Conservation (phyloP, 1,284 basidiomycete genomes). For the Coniophora puteana region DNA sequence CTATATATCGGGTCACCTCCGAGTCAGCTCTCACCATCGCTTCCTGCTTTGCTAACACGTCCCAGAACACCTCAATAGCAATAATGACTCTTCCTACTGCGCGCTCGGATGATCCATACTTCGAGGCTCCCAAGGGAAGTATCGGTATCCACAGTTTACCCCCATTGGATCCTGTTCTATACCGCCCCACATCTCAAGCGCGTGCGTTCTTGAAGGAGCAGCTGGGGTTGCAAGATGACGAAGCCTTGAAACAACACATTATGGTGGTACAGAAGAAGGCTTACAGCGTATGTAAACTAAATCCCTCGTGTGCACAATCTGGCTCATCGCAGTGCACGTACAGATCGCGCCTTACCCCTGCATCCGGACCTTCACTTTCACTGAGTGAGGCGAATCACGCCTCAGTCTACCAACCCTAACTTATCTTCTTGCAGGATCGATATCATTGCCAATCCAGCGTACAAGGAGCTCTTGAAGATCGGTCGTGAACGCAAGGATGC, state of each 20-base stretch:
- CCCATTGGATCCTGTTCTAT: slow-evolving; percentile 5
- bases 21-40: no score
- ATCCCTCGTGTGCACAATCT: no score
- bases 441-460: slow-evolving; percentile 16
- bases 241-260: slow-evolving; percentile 14
- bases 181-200: slow-evolving; percentile 5
- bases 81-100: no score
- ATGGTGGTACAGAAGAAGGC: slow-evolving; percentile 19
- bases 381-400: slow-evolving; percentile 5
- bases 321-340: no score
- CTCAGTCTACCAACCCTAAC: neutral
- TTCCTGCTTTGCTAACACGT: no score
- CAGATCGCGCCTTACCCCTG: slow-evolving; percentile 20
- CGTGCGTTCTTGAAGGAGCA: slow-evolving; percentile 14
- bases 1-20: no score
- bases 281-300: slow-evolving; percentile 14
- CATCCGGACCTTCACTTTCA: slow-evolving; percentile 16
- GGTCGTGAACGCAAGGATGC: slow-evolving; percentile 22
- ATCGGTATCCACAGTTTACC: neutral
- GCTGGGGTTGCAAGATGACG: slow-evolving; percentile 17
- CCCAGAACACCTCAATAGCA: no score
- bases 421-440: slow-evolving; percentile 12
- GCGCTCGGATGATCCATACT: no score
- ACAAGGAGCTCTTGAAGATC: slow-evolving; percentile 20
- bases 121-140: no score